Evolutionary conservation across 2,329 filamentous ascomycete species (phyloP), one percentile per base, ranked within the genome.

Genomic region (Fonsecaea multimorphosa): DNA sequence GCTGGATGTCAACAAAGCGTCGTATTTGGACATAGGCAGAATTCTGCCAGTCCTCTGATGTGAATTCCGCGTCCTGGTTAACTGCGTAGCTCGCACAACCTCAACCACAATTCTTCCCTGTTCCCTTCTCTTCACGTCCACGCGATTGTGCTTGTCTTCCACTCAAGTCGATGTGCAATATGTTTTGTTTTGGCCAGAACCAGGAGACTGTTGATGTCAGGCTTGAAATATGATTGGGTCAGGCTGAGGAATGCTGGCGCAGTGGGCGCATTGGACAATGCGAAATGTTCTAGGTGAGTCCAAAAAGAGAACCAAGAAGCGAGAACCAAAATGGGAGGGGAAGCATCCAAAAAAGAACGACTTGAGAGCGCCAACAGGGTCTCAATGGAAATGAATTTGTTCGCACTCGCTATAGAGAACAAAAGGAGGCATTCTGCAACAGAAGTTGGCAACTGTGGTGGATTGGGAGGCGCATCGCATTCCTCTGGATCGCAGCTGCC

Each of bases 271-370:
- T 51, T 65, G 67, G 55, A 52, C 62, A 63, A 58, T 36, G 54
- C 54, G 58, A 32, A 53, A 67, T 64, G 62, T 66, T 63, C 63
- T 59, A 65, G 59, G 59, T 64, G 67, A 69, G 64, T 63, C 67
- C 58, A 63, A 65, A 63, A 67, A 34, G 57, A 67, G 63, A 63
- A 22, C 62, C 61, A 69, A 49, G 22, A 12, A 49, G 8, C 44
- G 67, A 49, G 22, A 12, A 27, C 19, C 44, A 67, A 69, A 59
- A 49, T 32, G 31, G 56, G 46, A 49, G 49, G 27, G 49, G 51
- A 59, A 59, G 58, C 36, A 69, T 67, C 67, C 65, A 69, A 69
- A 69, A 49, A 69, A 69, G 67, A 69, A 67, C 67, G 65, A 69
- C 59, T 58, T 63, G 27, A 65, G 8, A 19, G 58, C 57, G 55